These are phyloP conservation scores for Hymenoscyphus infarciens DNA, from an alignment of 2,329 filamentous ascomycete species.

Conservation along the genomic window DNA sequence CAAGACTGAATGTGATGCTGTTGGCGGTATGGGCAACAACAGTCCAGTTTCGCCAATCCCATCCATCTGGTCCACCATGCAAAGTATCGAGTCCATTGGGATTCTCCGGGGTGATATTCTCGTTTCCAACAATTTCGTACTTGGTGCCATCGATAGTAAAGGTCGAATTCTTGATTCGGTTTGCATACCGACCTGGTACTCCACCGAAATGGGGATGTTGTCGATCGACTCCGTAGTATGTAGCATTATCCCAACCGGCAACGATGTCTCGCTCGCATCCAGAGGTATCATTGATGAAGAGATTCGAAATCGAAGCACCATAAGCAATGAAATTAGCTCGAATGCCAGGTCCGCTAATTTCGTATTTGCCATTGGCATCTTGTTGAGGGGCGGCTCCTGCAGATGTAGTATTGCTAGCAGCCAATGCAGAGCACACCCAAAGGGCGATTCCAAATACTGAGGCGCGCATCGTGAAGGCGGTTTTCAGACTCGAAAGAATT, in stretches of 20 bases:
- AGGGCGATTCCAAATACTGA: constrained; percentile 18
- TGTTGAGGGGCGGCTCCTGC: constrained; percentile 35
- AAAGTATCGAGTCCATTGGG: constrained; percentile 60
- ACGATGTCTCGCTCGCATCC: constrained; percentile 69
- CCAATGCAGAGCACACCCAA: constrained; percentile 10
- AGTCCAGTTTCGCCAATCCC: constrained; percentile 77
- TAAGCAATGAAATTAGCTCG: constrained; percentile 69
- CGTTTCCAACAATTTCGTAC: constrained; percentile 61
- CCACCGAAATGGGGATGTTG: constrained; percentile 69
- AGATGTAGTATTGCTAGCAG: constrained; percentile 27
- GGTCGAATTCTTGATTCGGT: constrained; percentile 74
- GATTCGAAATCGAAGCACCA: constrained; percentile 68
- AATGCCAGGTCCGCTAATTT: constrained; percentile 64
- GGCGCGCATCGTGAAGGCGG: constrained; percentile 21
- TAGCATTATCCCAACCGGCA: constrained; percentile 72
- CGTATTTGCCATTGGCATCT: constrained; percentile 65
- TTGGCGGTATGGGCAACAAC: constrained; percentile 61
- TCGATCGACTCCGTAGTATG: constrained; percentile 61
- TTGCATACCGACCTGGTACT: constrained; percentile 74
- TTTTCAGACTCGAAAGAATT: neutral
- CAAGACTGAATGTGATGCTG: constrained; percentile 72
- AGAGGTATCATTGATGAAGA: constrained; percentile 66
- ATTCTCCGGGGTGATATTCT: constrained; percentile 50
- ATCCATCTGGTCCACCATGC: constrained; percentile 67
- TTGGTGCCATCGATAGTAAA: constrained; percentile 62